phyloP scores from a whole-genome alignment of 2,329 filamentous ascomycete genomes.

The Dactylellina sp. region DNA sequence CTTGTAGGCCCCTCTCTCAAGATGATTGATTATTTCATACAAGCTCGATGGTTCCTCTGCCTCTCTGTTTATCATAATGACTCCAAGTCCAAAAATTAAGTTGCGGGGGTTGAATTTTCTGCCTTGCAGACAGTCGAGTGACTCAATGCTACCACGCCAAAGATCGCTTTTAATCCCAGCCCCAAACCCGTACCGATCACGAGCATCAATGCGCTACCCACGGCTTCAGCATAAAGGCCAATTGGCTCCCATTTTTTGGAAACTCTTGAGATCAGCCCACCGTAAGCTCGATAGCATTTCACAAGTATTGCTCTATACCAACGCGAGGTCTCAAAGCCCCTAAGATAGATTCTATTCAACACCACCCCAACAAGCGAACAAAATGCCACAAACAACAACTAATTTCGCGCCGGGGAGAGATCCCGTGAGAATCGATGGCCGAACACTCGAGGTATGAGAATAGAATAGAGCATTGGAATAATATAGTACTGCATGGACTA shows the following conservation, averaged over 20 bases:
- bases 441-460: constrained; percentile 46
- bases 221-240: constrained; percentile 20
- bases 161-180: not conserved
- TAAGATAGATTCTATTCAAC: not conserved
- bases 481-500: constrained; percentile 3
- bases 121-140: constrained; percentile 29
- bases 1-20: no score
- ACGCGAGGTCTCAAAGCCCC: not conserved
- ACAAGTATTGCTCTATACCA: not conserved
- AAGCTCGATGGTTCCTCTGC: no score
- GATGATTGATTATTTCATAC: no score
- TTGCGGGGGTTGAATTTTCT: constrained; percentile 14
- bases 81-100: not conserved
- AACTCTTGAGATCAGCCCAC: not conserved
- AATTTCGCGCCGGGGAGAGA: constrained; percentile 47
- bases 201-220: not conserved
- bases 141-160: not conserved
- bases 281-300: not conserved
- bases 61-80: constrained; percentile 5
- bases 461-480: not conserved
- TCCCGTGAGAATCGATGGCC: constrained; percentile 36
- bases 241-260: no score
- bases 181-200: not conserved
- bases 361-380: not conserved
- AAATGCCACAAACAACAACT: constrained; percentile 57